phyloP scores from a whole-genome alignment of 116 monocot species.

The Thalassia testudinum region DNA sequence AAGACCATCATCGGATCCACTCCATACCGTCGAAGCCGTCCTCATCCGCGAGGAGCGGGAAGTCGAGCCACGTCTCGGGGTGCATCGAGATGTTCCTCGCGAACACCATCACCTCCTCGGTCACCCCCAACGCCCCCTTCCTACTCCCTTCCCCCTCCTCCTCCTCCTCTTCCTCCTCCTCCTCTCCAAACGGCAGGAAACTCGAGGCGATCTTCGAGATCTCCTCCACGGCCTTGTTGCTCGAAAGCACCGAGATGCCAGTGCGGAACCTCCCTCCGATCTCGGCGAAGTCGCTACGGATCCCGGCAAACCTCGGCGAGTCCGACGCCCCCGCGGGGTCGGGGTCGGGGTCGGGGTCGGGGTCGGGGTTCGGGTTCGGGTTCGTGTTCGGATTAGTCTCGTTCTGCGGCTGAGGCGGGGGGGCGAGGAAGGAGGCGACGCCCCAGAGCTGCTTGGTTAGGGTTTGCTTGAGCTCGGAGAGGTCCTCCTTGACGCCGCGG shows the following conservation, averaged over 20 bases:
- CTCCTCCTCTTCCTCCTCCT: conserved; percentile 13
- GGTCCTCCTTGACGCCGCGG: conserved; percentile 69
- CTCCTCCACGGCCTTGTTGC: conserved; percentile 45
- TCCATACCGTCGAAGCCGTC: conserved; percentile 48
- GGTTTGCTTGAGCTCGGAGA: conserved; percentile 71
- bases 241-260: conserved; percentile 74
- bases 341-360: background rate
- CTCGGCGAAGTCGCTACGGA: conserved; percentile 67
- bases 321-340: conserved; percentile 6
- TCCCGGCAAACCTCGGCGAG: conserved; percentile 35
- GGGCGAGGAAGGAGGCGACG: conserved; percentile 79
- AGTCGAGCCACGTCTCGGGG: conserved; percentile 82
- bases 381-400: no score
- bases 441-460: conserved; percentile 64
- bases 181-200: conserved; percentile 42
- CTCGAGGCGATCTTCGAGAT: conserved; percentile 84
- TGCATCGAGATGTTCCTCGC: conserved; percentile 64
- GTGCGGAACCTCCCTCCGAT: conserved; percentile 56
- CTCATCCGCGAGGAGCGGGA: conserved; percentile 38
- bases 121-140: conserved; percentile 49
- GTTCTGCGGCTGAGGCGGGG: conserved; percentile 20
- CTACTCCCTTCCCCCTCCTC: background rate
- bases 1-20: no score
- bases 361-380: conserved; percentile 4
- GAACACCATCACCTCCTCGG: conserved; percentile 71